Conservation (phyloP, 441 rosid genomes). For the Brassica balearica region DNA sequence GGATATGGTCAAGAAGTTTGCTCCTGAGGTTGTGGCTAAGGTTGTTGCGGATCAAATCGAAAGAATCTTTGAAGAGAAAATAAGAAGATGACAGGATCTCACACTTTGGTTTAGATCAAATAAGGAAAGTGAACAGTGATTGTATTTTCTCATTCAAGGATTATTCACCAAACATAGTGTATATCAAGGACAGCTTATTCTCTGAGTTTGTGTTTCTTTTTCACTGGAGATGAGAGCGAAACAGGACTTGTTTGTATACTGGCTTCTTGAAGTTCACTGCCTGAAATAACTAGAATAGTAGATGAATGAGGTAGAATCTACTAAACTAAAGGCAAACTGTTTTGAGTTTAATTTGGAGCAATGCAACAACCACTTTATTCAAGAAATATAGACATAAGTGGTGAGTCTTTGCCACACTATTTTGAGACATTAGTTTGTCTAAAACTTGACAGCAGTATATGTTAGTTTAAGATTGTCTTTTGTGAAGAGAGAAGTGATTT, state of each 20-base stretch:
- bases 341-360: not conserved
- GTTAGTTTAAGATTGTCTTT: no score
- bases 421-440: no score
- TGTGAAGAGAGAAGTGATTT: not conserved
- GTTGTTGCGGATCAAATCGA: conserved; percentile 61
- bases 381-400: not conserved
- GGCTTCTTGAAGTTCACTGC: conserved; percentile 85
- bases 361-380: not conserved
- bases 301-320: not conserved
- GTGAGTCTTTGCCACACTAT: not conserved
- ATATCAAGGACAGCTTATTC: conserved; percentile 23
- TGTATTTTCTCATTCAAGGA: conserved; percentile 15
- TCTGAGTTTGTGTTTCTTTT: not conserved
- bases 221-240: conserved; percentile 60
- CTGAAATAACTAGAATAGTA: conserved; percentile 45
- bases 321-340: not conserved
- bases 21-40: conserved; percentile 66
- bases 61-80: conserved; percentile 45
- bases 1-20: conserved; percentile 72
- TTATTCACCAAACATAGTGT: conserved; percentile 2
- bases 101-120: not conserved
- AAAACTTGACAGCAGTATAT: no score
- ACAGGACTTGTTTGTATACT: conserved; percentile 67
- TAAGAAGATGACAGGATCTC: conserved; percentile 12
- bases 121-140: not conserved